phyloP scores from a whole-genome alignment of 306 rosid genomes.

The Cercis canadensis region DNA sequence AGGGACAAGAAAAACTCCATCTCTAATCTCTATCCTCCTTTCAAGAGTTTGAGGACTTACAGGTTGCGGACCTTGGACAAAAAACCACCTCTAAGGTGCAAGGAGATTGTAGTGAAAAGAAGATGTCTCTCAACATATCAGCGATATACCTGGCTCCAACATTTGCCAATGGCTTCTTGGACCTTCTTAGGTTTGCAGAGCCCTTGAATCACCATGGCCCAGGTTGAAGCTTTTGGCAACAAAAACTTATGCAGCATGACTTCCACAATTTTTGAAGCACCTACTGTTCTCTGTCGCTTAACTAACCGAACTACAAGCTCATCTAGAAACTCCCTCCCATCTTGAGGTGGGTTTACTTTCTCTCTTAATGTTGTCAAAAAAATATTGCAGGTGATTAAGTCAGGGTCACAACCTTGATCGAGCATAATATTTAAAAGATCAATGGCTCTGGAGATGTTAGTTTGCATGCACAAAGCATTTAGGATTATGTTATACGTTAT shows the following conservation, averaged over 20 bases:
- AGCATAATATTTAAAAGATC: constrained; percentile 78
- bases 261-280: constrained; percentile 69
- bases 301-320: constrained; percentile 77
- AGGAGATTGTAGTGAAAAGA: constrained; percentile 1
- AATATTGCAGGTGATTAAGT: constrained; percentile 68
- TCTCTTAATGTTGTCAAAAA: constrained; percentile 76
- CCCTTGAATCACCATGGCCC: constrained; percentile 70
- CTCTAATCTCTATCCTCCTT: too few relatives aligned
- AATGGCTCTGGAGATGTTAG: constrained; percentile 68
- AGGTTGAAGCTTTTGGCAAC: constrained; percentile 73
- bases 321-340: constrained; percentile 84
- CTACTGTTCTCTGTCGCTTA: constrained; percentile 60
- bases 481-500: constrained; percentile 79
- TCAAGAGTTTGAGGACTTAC: constrained; percentile 18
- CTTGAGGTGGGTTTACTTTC: constrained; percentile 73
- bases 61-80: constrained; percentile 10
- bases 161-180: constrained; percentile 56
- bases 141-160: constrained; percentile 65
- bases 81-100: constrained; percentile 22
- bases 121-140: constrained; percentile 40
- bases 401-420: constrained; percentile 84
- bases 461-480: constrained; percentile 67
- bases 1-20: neutral
- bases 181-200: constrained; percentile 67
- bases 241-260: constrained; percentile 74